Evolutionary conservation across 768 basidiomycete genomes (phyloP), one percentile per base, ranked within the genome.

Genomic region (Gloeopeniophorella convolvens): DNA sequence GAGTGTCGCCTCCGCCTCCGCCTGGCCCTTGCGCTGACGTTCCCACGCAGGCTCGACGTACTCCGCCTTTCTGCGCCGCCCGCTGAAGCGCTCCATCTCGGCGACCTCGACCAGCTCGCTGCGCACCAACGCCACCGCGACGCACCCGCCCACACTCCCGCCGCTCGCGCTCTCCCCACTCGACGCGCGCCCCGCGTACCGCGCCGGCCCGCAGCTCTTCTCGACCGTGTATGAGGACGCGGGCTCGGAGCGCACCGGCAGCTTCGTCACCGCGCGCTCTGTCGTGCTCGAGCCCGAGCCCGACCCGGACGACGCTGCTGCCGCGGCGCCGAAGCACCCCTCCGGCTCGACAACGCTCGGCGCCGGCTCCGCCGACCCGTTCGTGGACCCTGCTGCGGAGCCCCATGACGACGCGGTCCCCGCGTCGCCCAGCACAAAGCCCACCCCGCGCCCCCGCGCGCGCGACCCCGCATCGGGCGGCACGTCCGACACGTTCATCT

Each of bases 1-100:
- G 16, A 49, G 45, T 34, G 39, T 34, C 6, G 43, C 36, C 26
- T 45, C 76, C 73, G 73, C 11, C 66, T 64, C 45, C 28, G 16
- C 33, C 20, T 24, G 11, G 21, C 31, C 16, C 44, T 43, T 36
- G 31, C 47, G 11, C 16, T 30, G 15, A 11, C 9, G 23, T 31
- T 21, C 51, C 45, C 31, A 36, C 32, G 43, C 49, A 48, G 51
- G 36, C 15, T 58, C 60, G 21, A 45, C 63, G 26, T 72, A 76
- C 55, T 72, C 73, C 7, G 68, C 79, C 0, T 86, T 87, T 60
- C 69, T 87, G 37, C 72, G 76, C 5, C 76, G 85, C 2, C 79
- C 77, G 11, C 65, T 85, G 49, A 86, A 84, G 59, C 72, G 84
- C 28, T 80, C 84, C 5, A 68, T 76, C 35, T 83, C 82, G 21